Base-by-base conservation (phyloP, 2,329 filamentous ascomycete genomes). In the Zopfia rhizophila region DNA sequence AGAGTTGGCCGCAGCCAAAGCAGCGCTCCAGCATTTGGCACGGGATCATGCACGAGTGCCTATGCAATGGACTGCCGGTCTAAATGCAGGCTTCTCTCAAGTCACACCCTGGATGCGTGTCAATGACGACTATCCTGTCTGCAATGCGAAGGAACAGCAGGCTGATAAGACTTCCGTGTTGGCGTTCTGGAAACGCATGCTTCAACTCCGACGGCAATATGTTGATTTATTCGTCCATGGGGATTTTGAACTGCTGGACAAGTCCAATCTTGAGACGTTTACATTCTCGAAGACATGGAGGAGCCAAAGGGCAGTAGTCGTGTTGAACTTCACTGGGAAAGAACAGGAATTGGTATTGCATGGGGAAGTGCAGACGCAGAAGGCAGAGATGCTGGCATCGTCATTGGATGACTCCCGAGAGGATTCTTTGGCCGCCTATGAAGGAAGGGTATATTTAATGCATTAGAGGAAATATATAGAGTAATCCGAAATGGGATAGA, bases 41-140 rank as follows among this genome's bases (percentile, higher is more conserved):
- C 75, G 85, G 22, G 86, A 90, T 63, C 83, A 90, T 60, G 79
- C 84, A 7, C 77, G 87, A n/a, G 79, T 83, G 3, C 87, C 87
- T 0, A 83, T 90, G 73, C 84, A 87, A 53, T 90, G 87, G 87
- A 78, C 78, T 43, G 75, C 66, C 0, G 71, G 72, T 0, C 65
- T 74, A 1, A 77, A 85, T 52, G 84, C 82, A 0, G 87, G 87
- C 2, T 89, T 89, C 72, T 53, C 72, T 0, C 73, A 70, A 0
- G 75, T 74, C 0, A 71, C 73, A 38, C 82, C 83, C 0, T 86
- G 84, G 83, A 86, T 86, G 82, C 74, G 80, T 2, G 74, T 82
- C 8, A 77, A 83, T 47, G 80, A 82, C 17, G 76, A 81, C 38
- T 82, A 80, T 47, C 70, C 63, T 29, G 65, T 67, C 0, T 72